Base-by-base conservation (phyloP, 2,329 filamentous ascomycete genomes). In the Graphilbum sp. region DNA sequence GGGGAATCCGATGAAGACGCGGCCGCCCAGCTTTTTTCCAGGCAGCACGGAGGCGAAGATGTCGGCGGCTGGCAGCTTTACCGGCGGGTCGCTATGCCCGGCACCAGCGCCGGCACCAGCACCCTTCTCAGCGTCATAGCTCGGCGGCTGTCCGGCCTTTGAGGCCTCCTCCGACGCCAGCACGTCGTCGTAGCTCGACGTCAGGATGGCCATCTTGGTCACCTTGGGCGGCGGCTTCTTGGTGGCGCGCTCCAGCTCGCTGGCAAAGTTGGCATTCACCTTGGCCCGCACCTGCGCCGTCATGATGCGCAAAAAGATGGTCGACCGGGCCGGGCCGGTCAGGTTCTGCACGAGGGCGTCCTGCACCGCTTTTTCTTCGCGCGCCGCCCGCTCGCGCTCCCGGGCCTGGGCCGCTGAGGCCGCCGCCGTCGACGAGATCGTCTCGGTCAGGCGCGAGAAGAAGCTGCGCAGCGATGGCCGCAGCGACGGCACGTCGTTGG, bases 1-100 rank as follows among this genome's bases (percentile, higher is more conserved):
- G 3, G 90, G 88, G 52, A 98, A 98, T 0, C 90, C 90, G 51
- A 98, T 98, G 51, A 96, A 98, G 39, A 98, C 82, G 38, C 84
- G 78, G 7, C 90, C 90, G 9, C 74, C 73, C 0, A 72, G 71
- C 48, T 83, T 82, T 55, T 86, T 92, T 41, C 73, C 85, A 3
- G 90, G 90, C 5, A 96, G 60, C 1, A 98, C 87, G 2, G 87
- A 90, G 2, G 81, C 73, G 55, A 98, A 95, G 8, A 98, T 76
- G 52, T 94, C 84, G 1, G 71, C 67, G 3, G 72, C 68, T 43
- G 77, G 73, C 8, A 69, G 62, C 11, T n/a, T 32, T 5, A 7
- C 27, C 5, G 27, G 5, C 11, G 27, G n/a, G n/a, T n/a, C n/a
- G n/a, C n/a, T n/a, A n/a, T n/a, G n/a, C n/a, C n/a, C n/a, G n/a